Evolutionary conservation across 1,284 basidiomycete species (phyloP), one percentile per base, ranked within the genome.

Genomic region (Apiotrichum gamsii): DNA sequence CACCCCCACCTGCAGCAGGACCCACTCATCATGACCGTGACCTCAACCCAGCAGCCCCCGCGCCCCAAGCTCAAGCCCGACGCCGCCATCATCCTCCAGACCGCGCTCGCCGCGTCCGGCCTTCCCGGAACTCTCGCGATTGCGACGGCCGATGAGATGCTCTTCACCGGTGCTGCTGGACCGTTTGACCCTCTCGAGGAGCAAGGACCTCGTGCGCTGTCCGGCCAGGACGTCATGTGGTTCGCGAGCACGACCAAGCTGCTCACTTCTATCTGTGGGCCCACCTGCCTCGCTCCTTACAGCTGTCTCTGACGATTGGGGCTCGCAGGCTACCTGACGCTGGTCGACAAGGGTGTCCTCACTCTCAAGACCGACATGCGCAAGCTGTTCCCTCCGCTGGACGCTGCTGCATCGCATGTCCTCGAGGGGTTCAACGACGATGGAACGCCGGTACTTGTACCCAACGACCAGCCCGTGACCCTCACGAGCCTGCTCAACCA

Each of bases 171-270:
- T 10, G 19, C 38, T 20, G 45, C 50, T n/a, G 61, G 61, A 10
- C 41, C 52, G 13, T 58, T 61, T 18, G 61, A 65, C 47, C 30
- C 47, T 1, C 53, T 62, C 5, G 47, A 61, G 14, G n/a, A n/a
- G n/a, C n/a, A n/a, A n/a, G n/a, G n/a, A n/a, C 19, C 29, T 2
- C 24, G 25, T 9, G 33, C 24, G 0, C 23, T 45, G 4, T 5
- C 10, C 13, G 29, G 35, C 1, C 56, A 59, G n/a, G 62, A 59
- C 38, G 47, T 60, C 18, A 52, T 62, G 47, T 67, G 60, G 60
- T 67, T 67, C 21, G 61, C 64, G 1, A 51, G 45, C 13, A 67
- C 64, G 3, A 61, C 61, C 13, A 67, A 67, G 49, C 52, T 67
- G 15, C 37, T 67, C 18, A 65, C 64, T 2, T 44, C 61, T 3